Evolutionary conservation across 495 filamentous ascomycete species (phyloP).

Genomic region (Symbiotaphrina buchneri): DNA sequence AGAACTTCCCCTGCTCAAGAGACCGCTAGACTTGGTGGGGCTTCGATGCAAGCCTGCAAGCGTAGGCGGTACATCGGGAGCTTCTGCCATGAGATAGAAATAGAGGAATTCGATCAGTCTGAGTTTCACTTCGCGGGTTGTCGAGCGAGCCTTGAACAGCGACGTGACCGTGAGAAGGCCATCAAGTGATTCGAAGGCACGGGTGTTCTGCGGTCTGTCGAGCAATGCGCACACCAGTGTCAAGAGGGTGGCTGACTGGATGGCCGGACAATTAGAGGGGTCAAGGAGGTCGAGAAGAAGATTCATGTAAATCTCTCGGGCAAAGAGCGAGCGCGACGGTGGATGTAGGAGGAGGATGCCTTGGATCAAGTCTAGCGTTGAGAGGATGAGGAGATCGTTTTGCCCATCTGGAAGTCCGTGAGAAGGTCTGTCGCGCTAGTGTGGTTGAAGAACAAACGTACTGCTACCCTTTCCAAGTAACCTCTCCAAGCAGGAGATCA

Average conservation of each 20-base stretch:
- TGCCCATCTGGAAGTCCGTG: slow-evolving; percentile 30
- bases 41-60: slow-evolving; percentile 38
- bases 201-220: slow-evolving; percentile 61
- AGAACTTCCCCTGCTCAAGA: slow-evolving; percentile 17
- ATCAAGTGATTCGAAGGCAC: slow-evolving; percentile 82
- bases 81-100: slow-evolving; percentile 94
- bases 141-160: slow-evolving; percentile 68
- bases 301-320: slow-evolving; percentile 87
- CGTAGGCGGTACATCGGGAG: slow-evolving; percentile 27
- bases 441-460: slow-evolving; percentile 7
- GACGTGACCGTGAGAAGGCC: slow-evolving; percentile 84
- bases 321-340: slow-evolving; percentile 73
- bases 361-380: slow-evolving; percentile 75
- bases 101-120: slow-evolving; percentile 90
- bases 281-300: slow-evolving; percentile 89
- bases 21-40: slow-evolving; percentile 43
- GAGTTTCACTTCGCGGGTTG: slow-evolving; percentile 70
- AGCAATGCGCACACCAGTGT: slow-evolving; percentile 77
- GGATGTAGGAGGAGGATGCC: slow-evolving; percentile 80
- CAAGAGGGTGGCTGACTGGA: slow-evolving; percentile 74
- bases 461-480: slow-evolving; percentile 56
- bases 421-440: slow-evolving; percentile 1
- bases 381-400: slow-evolving; percentile 76
- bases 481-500: slow-evolving; percentile 72
- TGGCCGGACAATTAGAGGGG: slow-evolving; percentile 70